A percentile compares a stretch with the other conserved stretches of the same genome.
Conservation (phyloP, 2,329 filamentous ascomycete genomes). For the Colletotrichum orbiculare region DNA sequence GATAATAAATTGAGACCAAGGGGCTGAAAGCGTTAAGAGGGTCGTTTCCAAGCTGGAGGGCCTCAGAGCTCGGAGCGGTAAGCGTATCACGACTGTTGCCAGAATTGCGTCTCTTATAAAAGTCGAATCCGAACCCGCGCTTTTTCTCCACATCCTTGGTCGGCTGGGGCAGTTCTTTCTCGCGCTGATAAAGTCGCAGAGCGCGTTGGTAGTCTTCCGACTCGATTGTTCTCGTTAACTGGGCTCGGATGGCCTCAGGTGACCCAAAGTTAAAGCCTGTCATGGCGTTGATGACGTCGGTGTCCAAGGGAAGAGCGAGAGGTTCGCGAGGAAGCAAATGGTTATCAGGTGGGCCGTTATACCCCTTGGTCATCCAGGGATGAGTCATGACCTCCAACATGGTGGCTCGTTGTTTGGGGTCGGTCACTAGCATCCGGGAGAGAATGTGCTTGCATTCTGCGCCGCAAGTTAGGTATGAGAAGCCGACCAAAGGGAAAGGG, state of each 20-base stretch:
- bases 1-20: conserved; percentile 91
- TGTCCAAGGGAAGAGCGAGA: conserved; percentile 84
- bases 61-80: conserved; percentile 84
- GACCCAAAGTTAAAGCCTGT: conserved; percentile 97
- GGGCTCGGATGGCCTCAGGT: conserved; percentile 82
- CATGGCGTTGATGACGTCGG: conserved; percentile 89
- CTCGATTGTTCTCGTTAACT: conserved; percentile 87
- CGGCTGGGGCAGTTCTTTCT: conserved; percentile 68
- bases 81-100: conserved; percentile 89
- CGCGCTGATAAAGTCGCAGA: conserved; percentile 76
- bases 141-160: conserved; percentile 80
- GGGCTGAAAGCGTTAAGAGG: conserved; percentile 94
- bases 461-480: conserved; percentile 47
- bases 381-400: conserved; percentile 94
- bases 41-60: conserved; percentile 83
- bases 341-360: conserved; percentile 87
- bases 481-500: conserved; percentile 7
- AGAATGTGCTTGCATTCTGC: conserved; percentile 94
- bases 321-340: conserved; percentile 86
- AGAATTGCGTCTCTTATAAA: conserved; percentile 95
- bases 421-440: conserved; percentile 94
- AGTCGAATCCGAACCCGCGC: conserved; percentile 90
- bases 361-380: conserved; percentile 96
- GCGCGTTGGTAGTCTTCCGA: conserved; percentile 94
- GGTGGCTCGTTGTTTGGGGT: conserved; percentile 86